Base-by-base conservation (phyloP, 306 rosid species). In the Rosa lucieae region DNA sequence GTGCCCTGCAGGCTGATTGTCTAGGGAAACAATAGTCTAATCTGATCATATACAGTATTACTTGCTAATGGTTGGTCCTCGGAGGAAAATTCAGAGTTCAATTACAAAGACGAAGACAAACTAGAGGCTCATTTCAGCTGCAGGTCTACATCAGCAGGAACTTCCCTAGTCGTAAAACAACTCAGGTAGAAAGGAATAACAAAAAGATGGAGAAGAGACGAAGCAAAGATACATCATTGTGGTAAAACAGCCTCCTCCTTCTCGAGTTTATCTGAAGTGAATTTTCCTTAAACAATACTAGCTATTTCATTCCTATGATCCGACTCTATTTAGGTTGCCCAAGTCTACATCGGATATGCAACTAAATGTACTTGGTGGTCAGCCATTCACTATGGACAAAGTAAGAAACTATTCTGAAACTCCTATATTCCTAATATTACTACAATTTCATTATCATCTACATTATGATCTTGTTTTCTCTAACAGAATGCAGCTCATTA, bases 311-410 rank as follows among this genome's bases (percentile, higher is more conserved):
- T 52, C 10, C 46, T 10, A 53, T 69, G 20, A 21, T 35, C 21
- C 26, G 8, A 20, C 71, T 51, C 8, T 17, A 37, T 61, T 70
- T 78, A 86, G 90, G 86, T 49, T 74, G 43, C 66, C 82, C 17
- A 79, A 79, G 76, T 48, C 90, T 53, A 20, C 66, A 56, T 39
- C 73, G 35, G 84, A 77, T 59, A 14, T 76, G 37, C 80, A 82
- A 51, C 78, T 84, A 4, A 71, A 70, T 67, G 84, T 80, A 47
- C 73, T 70, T 52, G 82, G 84, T 42, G 71, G 72, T 67, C 72
- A 72, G 44, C 80, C 88, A 43, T 70, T 70, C 58, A 37, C 29
- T 29, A 58, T 76, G 52, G 72, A 80, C 56, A 79, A 44, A 70
- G 88, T 87, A 73, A 81, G 83, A 70, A 23, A 2, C 6, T 42